phyloP scores from a whole-genome alignment of 306 rosid genomes.

The Delonix regia region DNA sequence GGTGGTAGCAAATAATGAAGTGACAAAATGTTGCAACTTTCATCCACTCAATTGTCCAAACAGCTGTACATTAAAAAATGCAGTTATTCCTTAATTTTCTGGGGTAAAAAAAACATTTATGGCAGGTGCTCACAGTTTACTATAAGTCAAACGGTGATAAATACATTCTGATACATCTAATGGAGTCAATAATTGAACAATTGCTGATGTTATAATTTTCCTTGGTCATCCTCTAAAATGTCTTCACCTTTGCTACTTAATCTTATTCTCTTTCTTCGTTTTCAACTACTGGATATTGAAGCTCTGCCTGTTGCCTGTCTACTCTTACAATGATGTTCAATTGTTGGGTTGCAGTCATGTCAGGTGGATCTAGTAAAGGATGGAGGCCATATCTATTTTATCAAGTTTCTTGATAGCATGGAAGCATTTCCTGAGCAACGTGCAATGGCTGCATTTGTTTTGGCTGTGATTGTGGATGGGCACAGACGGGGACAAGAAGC shows the following conservation, averaged over 20 bases:
- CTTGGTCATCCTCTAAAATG: background rate
- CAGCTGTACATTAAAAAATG: background rate
- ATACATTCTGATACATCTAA: background rate
- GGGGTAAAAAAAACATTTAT: background rate
- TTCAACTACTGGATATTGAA: slow-evolving; percentile 12
- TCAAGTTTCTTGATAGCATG: slow-evolving; percentile 91
- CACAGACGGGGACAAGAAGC: slow-evolving; percentile 98
- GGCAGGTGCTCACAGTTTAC: background rate
- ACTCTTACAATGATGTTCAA: slow-evolving; percentile 33
- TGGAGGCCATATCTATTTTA: slow-evolving; percentile 90
- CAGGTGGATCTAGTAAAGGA: slow-evolving; percentile 99
- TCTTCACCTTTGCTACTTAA: background rate
- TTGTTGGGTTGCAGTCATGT: slow-evolving; percentile 78
- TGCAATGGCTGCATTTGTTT: slow-evolving; percentile 99
- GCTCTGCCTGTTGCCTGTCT: slow-evolving; percentile 4
- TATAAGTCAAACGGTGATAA: background rate
- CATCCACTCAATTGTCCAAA: slow-evolving; percentile 2
- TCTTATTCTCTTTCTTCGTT: background rate
- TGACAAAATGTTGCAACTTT: background rate
- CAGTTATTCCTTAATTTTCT: background rate
- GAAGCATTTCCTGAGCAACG: slow-evolving; percentile 95
- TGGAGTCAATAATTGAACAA: background rate
- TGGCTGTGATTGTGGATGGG: slow-evolving; percentile 97
- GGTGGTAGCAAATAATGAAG: background rate
- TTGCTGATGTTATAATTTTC: slow-evolving; percentile 16